A percentile compares a stretch with the other conserved stretches of the same genome.
These are phyloP conservation scores for Melastoma candidum DNA, from an alignment of 441 rosid genomes.

Conservation along the genomic window DNA sequence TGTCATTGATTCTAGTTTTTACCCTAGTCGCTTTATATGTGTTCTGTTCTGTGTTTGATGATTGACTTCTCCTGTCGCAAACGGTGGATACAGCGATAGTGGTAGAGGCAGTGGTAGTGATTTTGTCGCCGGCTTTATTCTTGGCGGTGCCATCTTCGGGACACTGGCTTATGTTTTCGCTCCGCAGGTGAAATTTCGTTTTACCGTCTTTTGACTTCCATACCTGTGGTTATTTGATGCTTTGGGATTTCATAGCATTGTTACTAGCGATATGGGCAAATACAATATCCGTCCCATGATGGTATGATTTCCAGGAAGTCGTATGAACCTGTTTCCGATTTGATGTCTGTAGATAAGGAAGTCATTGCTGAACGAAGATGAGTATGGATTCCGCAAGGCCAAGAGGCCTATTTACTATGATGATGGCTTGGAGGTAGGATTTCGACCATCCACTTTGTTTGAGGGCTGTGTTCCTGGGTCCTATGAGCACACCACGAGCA, in stretches of 20 bases:
- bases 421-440: constrained; percentile 71
- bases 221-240: not conserved
- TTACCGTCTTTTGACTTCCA: too few relatives aligned
- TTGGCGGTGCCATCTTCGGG: constrained; percentile 82
- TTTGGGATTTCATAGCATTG: not conserved
- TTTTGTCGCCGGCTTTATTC: constrained; percentile 75
- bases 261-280: too few relatives aligned
- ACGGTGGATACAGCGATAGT: constrained; percentile 33
- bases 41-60: too few relatives aligned
- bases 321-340: not conserved
- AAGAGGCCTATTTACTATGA: constrained; percentile 65
- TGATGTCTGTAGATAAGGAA: constrained; percentile 49
- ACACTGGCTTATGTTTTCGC: constrained; percentile 79
- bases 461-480: too few relatives aligned
- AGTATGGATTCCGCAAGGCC: constrained; percentile 64
- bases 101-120: constrained; percentile 53
- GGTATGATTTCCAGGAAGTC: not conserved
- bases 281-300: not conserved
- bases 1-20: too few relatives aligned
- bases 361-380: constrained; percentile 67
- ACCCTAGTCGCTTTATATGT: too few relatives aligned
- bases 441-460: too few relatives aligned
- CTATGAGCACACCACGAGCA: too few relatives aligned
- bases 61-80: too few relatives aligned
- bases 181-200: constrained; percentile 57